Evolutionary conservation across 768 basidiomycete genomes (phyloP).

Genomic region (Cystobasidium onofrii): DNA sequence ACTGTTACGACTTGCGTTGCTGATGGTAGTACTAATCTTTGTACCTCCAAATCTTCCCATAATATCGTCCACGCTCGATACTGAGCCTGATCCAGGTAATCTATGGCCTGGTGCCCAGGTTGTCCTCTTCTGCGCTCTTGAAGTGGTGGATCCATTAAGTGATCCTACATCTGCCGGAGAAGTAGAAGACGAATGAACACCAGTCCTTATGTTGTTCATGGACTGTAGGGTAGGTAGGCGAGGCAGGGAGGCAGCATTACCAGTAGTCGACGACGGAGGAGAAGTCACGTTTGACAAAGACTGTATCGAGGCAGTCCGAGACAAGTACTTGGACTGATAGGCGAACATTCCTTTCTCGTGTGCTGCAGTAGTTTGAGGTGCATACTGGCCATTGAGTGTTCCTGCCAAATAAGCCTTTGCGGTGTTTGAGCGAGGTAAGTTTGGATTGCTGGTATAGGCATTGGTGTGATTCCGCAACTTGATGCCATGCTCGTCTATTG

Average conservation of each 20-base stretch:
- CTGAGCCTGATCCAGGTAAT: neutral
- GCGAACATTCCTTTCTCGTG: slow-evolving; percentile 27
- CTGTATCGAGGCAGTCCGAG: slow-evolving; percentile 20
- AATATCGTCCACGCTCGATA: slow-evolving; percentile 28
- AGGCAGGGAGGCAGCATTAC: neutral
- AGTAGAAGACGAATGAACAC: neutral
- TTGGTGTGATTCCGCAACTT: neutral
- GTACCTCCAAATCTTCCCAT: slow-evolving; percentile 22
- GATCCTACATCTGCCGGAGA: neutral
- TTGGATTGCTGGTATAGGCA: neutral
- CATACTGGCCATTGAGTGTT: neutral
- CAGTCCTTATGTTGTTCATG: neutral
- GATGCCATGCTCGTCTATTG: neutral
- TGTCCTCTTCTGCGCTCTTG: slow-evolving; percentile 18
- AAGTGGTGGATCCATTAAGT: neutral
- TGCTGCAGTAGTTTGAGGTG: neutral
- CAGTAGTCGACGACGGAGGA: neutral
- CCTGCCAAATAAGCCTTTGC: neutral
- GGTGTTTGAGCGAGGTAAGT: slow-evolving; percentile 2
- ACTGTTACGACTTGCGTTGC: neutral
- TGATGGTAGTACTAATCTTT: neutral
- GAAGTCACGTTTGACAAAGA: slow-evolving; percentile 4
- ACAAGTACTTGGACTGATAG: slow-evolving; percentile 18
- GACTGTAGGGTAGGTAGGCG: neutral
- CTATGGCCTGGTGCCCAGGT: slow-evolving; percentile 15